phyloP scores from a whole-genome alignment of 225 moss, liverwort and hornwort genomes.

The Marchantia polymorpha region DNA sequence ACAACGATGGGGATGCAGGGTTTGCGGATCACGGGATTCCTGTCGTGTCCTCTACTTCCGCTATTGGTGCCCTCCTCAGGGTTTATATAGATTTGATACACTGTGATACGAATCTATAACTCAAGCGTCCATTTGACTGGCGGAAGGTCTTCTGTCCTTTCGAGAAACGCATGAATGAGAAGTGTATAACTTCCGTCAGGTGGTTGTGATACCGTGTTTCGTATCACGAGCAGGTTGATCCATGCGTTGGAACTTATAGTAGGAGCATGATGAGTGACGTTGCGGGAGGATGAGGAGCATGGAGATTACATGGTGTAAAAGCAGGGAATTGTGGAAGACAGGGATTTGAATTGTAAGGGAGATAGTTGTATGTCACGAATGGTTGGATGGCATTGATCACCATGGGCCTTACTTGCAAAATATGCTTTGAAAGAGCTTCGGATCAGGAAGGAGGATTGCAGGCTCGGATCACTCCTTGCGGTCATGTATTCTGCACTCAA shows the following conservation, averaged over 20 bases:
- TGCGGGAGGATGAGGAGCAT: background rate
- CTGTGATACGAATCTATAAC: background rate
- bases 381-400: conserved; percentile 21
- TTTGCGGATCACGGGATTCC: background rate
- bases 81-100: background rate
- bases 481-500: conserved; percentile 88
- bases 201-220: background rate
- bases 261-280: background rate
- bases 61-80: background rate
- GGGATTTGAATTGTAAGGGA: background rate
- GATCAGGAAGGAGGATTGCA: conserved; percentile 70
- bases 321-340: background rate
- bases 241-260: background rate
- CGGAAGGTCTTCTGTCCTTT: background rate
- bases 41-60: background rate
- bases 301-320: background rate
- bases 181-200: background rate
- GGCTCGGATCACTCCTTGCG: conserved; percentile 92
- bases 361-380: background rate
- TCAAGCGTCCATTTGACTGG: background rate
- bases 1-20: background rate
- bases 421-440: conserved; percentile 94
- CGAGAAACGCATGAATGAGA: background rate
- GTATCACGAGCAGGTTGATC: background rate
- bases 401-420: conserved; percentile 98